A percentile compares a stretch with the other conserved stretches of the same genome.
Evolutionary conservation across 2,329 filamentous ascomycete genomes (phyloP).

Genomic region (Neocucurbitaria cava): DNA sequence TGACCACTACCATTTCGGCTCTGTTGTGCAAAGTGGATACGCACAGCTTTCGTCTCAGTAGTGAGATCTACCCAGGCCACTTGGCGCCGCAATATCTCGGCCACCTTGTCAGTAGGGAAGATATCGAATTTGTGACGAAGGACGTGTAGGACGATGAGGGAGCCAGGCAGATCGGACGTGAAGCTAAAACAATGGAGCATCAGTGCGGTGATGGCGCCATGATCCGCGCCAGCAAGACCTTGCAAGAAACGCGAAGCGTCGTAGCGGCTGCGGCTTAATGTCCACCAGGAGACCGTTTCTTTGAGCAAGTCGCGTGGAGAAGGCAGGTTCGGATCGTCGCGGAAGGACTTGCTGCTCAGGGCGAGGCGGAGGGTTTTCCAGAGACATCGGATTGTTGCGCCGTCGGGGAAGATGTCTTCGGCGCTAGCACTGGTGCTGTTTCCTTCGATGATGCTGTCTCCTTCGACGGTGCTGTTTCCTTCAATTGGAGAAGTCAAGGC

Average conservation of each 20-base stretch:
- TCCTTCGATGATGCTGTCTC: no score
- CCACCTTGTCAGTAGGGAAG: conserved; percentile 30
- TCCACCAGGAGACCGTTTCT: conserved; percentile 42
- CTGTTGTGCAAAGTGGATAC: conserved; percentile 20
- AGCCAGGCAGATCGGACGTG: conserved; percentile 40
- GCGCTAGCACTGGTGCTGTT: no score
- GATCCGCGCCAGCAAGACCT: conserved; percentile 31
- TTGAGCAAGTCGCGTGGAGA: conserved; percentile 40
- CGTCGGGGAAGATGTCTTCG: conserved; percentile 37
- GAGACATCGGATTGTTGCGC: conserved; percentile 35
- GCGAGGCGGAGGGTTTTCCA: conserved; percentile 45
- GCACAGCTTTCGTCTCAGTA: conserved; percentile 10
- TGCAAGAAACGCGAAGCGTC: conserved; percentile 37
- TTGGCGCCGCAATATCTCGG: conserved; percentile 32
- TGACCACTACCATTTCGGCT: conserved; percentile 19
- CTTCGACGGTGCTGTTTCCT: no score
- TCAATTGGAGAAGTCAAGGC: conserved; percentile 29
- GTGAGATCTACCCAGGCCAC: conserved; percentile 39
- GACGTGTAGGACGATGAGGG: conserved; percentile 44
- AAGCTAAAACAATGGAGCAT: conserved; percentile 48
- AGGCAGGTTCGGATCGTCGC: conserved; percentile 30
- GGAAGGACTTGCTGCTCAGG: conserved; percentile 24
- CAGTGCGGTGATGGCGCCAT: conserved; percentile 30
- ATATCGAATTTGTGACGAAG: conserved; percentile 34
- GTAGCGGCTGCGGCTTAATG: conserved; percentile 23